phyloP scores from a whole-genome alignment of 2,329 filamentous ascomycete species.

The Parastagonospora avenae region DNA sequence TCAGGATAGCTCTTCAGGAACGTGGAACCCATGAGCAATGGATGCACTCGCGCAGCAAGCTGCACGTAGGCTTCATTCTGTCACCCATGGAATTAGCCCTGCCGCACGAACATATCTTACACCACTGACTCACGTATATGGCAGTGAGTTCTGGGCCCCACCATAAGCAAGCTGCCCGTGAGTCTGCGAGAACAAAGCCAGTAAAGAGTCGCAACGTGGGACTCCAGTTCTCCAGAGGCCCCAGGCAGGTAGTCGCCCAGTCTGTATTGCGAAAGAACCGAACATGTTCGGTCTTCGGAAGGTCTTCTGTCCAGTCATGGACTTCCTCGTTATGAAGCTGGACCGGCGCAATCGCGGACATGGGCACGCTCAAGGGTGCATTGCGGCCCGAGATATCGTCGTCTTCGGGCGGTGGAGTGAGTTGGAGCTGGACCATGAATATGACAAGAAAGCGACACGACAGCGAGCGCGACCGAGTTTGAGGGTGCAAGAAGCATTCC shows the following conservation, averaged over 20 bases:
- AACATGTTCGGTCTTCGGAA: slow-evolving; percentile 39
- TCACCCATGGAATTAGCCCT: too few species aligned
- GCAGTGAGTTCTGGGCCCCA: slow-evolving; percentile 39
- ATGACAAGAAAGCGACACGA: not conserved
- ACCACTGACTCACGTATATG: slow-evolving; percentile 22
- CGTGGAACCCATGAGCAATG: slow-evolving; percentile 38
- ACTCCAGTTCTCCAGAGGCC: slow-evolving; percentile 32
- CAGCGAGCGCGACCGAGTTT: not conserved
- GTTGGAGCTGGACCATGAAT: slow-evolving; percentile 3
- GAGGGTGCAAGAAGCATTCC: not conserved
- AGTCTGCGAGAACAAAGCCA: slow-evolving; percentile 38
- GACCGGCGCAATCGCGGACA: not conserved
- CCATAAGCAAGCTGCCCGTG: slow-evolving; percentile 40
- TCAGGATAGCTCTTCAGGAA: slow-evolving; percentile 39
- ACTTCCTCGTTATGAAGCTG: not conserved
- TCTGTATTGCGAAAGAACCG: slow-evolving; percentile 38
- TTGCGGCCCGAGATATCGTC: slow-evolving; percentile 4
- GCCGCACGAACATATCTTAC: too few species aligned
- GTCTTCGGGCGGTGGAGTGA: slow-evolving; percentile 21
- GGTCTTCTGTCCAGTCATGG: slow-evolving; percentile 35
- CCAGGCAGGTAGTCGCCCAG: slow-evolving; percentile 34
- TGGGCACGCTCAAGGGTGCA: slow-evolving; percentile 7
- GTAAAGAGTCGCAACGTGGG: slow-evolving; percentile 36
- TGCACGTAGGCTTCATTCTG: slow-evolving; percentile 35
- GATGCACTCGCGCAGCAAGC: slow-evolving; percentile 33